Evolutionary conservation across 2,329 filamentous ascomycete genomes (phyloP).

Genomic region (Penicillium sp.): DNA sequence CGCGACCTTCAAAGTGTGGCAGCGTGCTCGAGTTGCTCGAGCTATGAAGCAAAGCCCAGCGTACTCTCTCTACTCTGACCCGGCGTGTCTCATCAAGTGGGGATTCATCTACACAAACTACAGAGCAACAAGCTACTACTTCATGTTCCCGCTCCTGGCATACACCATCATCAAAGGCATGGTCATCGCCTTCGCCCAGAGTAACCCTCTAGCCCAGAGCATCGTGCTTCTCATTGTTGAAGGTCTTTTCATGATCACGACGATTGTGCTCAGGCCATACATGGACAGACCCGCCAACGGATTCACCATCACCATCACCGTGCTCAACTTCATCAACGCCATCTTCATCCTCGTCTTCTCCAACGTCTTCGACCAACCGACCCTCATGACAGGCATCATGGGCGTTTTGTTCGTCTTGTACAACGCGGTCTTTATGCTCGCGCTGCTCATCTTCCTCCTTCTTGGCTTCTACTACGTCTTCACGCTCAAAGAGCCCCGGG

Average conservation of each 20-base stretch:
- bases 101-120: constrained; percentile 97
- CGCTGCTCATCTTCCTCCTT: constrained; percentile 77
- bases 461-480: constrained; percentile 72
- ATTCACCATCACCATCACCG: constrained; percentile 88
- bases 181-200: constrained; percentile 78
- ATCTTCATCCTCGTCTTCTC: constrained; percentile 88
- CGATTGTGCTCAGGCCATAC: constrained; percentile 79
- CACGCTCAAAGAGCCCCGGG: constrained; percentile 88
- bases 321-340: constrained; percentile 82
- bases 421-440: constrained; percentile 77
- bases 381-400: constrained; percentile 78
- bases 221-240: constrained; percentile 83
- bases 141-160: constrained; percentile 70
- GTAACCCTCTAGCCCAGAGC: constrained; percentile 66
- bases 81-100: constrained; percentile 90
- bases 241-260: constrained; percentile 68
- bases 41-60: constrained; percentile 90
- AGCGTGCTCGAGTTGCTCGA: constrained; percentile 80
- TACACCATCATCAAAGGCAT: constrained; percentile 81
- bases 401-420: constrained; percentile 83
- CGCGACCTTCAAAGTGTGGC: constrained; percentile 84
- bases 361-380: constrained; percentile 75
- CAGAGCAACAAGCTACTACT: constrained; percentile 91
- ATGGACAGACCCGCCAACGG: constrained; percentile 98
- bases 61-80: constrained; percentile 94